Conservation (phyloP, 495 filamentous ascomycete genomes). For the Usnea hakonensis region DNA sequence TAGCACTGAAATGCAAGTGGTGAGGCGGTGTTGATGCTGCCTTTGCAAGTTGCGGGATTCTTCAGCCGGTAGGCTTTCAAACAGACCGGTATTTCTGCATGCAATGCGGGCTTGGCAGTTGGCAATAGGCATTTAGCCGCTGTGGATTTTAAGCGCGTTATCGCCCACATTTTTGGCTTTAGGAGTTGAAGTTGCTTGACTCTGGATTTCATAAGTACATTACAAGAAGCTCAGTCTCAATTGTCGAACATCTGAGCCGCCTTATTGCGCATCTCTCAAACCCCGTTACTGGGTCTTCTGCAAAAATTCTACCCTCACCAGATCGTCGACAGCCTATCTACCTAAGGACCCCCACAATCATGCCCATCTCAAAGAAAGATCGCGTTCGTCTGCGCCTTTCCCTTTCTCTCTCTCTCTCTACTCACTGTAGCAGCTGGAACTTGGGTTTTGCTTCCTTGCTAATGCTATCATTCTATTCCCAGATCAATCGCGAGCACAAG, state of each 20-base stretch:
- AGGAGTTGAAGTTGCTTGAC: too few species aligned
- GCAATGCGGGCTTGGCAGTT: not conserved
- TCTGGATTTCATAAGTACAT: too few species aligned
- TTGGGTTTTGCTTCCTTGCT: not conserved
- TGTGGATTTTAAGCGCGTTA: not conserved
- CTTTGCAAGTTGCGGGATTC: not conserved
- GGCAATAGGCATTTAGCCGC: not conserved
- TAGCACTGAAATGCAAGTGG: not conserved
- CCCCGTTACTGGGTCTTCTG: not conserved
- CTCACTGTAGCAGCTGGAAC: too few species aligned
- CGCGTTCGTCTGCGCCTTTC: not conserved
- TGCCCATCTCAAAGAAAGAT: slow-evolving; percentile 1
- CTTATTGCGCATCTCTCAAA: not conserved
- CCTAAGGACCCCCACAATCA: not conserved
- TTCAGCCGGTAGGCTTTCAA: too few species aligned
- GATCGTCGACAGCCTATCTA: not conserved
- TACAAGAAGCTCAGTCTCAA: not conserved
- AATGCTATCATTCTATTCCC: not conserved
- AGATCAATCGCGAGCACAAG: slow-evolving; percentile 34
- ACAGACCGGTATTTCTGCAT: too few species aligned
- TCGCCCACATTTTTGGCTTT: too few species aligned
- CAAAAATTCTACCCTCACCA: not conserved
- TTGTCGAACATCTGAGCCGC: not conserved
- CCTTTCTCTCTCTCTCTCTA: not conserved
- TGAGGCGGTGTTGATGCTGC: not conserved